These are phyloP conservation scores for Pseudotsuga menziesii DNA, from an alignment of 75 land plant genomes.

Conservation along the genomic window DNA sequence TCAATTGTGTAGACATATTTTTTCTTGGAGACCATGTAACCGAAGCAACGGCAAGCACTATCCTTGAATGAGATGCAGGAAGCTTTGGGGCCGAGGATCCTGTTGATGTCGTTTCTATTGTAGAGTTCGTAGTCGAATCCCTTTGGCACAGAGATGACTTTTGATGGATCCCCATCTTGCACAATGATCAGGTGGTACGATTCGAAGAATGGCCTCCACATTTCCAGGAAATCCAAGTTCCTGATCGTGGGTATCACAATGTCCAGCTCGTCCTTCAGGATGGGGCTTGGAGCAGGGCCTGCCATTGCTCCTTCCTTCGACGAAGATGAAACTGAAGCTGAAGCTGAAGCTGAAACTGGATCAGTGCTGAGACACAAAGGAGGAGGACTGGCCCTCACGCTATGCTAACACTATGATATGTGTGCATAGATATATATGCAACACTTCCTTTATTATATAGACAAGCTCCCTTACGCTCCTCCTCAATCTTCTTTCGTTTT, in stretches of 20 bases:
- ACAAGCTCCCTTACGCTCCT: no score
- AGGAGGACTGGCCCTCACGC: no score
- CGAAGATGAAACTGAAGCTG: no score
- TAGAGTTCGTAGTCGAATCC: conserved; percentile 71
- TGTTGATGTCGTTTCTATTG: conserved; percentile 63
- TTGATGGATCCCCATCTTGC: conserved; percentile 61
- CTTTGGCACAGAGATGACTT: conserved; percentile 49
- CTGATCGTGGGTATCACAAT: conserved; percentile 65
- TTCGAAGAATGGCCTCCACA: conserved; percentile 69
- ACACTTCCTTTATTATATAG: no score
- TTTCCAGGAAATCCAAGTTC: conserved; percentile 64
- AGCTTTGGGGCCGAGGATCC: conserved; percentile 57
- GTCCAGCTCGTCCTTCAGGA: conserved; percentile 54
- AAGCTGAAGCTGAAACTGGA: no score
- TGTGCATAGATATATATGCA: no score
- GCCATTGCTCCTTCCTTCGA: no score
- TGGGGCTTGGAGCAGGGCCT: no score
- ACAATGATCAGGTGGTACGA: conserved; percentile 64
- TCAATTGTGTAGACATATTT: conserved; percentile 69
- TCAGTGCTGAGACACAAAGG: no score
- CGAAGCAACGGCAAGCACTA: conserved; percentile 73
- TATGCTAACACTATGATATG: no score
- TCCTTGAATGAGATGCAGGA: conserved; percentile 71
- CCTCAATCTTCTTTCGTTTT: no score
- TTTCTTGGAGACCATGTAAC: conserved; percentile 65